phyloP scores from a whole-genome alignment of 2,329 filamentous ascomycete genomes.

The Chrysosporium queenslandicum region DNA sequence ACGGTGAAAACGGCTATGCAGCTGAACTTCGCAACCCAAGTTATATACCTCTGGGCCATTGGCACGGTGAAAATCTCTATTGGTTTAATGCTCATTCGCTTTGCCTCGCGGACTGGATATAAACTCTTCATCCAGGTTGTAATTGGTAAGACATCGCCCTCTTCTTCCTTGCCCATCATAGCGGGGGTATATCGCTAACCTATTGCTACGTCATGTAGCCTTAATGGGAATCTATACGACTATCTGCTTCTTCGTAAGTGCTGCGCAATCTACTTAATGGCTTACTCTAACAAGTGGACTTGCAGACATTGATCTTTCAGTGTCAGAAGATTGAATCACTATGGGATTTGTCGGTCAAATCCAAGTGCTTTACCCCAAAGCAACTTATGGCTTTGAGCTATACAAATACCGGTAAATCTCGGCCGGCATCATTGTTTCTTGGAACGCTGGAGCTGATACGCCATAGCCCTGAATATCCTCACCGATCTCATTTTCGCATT shows the following conservation, averaged over 20 bases:
- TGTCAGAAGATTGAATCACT: neutral
- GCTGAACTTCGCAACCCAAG: neutral
- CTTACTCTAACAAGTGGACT: neutral
- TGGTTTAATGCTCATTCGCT: neutral
- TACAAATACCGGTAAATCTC: neutral
- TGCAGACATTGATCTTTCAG: neutral
- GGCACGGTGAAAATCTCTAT: neutral
- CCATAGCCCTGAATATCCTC: neutral
- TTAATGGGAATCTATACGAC: neutral
- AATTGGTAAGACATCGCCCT: neutral
- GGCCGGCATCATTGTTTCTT: neutral
- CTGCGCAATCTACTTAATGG: neutral
- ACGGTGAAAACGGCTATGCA: neutral
- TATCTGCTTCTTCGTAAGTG: constrained; percentile 1
- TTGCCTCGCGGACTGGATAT: neutral
- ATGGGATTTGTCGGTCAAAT: neutral
- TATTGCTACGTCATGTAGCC: neutral
- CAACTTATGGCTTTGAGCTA: neutral
- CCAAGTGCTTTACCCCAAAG: neutral
- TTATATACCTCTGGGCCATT: neutral
- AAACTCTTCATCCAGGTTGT: neutral
- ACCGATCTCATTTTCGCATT: constrained; percentile 1
- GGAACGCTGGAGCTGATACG: neutral
- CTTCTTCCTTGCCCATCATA: neutral
- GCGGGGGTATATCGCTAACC: too few species aligned